phyloP scores from a whole-genome alignment of 768 basidiomycete species.

The Dentipellis fragilis region DNA sequence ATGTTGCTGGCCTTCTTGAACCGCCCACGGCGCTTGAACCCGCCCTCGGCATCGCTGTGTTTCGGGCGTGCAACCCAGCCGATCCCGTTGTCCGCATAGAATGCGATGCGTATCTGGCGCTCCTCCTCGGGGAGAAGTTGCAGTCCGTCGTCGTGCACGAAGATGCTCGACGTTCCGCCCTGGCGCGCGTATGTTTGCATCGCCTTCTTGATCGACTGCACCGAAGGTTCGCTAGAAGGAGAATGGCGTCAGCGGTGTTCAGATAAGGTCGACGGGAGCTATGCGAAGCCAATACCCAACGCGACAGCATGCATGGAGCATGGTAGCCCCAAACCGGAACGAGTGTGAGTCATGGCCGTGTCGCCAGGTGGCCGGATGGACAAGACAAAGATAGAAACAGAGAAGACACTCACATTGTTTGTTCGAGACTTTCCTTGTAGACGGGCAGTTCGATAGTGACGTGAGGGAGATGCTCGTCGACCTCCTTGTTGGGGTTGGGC shows the following conservation, averaged over 20 bases:
- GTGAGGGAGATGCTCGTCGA: constrained; percentile 60
- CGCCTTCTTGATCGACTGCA: constrained; percentile 71
- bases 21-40: constrained; percentile 73
- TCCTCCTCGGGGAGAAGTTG: constrained; percentile 57
- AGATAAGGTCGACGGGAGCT: background rate
- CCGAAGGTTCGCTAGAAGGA: constrained; percentile 49
- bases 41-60: constrained; percentile 50
- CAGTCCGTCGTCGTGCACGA: constrained; percentile 79
- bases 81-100: constrained; percentile 70
- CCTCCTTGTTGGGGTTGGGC: constrained; percentile 49
- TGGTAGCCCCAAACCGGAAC: background rate
- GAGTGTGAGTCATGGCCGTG: too few relatives aligned
- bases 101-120: constrained; percentile 52
- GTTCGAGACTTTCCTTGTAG: constrained; percentile 77
- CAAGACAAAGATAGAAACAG: background rate
- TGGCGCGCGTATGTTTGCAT: constrained; percentile 92
- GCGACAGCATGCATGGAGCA: background rate
- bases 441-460: constrained; percentile 79
- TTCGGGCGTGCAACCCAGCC: constrained; percentile 78
- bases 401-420: constrained; percentile 58
- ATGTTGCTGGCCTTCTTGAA: constrained; percentile 95
- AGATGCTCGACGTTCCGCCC: constrained; percentile 70
- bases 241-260: constrained; percentile 2
- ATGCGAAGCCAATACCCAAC: background rate
- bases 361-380: background rate